phyloP scores from a whole-genome alignment of 1,284 basidiomycete species.

The Pterulicium gracile region DNA sequence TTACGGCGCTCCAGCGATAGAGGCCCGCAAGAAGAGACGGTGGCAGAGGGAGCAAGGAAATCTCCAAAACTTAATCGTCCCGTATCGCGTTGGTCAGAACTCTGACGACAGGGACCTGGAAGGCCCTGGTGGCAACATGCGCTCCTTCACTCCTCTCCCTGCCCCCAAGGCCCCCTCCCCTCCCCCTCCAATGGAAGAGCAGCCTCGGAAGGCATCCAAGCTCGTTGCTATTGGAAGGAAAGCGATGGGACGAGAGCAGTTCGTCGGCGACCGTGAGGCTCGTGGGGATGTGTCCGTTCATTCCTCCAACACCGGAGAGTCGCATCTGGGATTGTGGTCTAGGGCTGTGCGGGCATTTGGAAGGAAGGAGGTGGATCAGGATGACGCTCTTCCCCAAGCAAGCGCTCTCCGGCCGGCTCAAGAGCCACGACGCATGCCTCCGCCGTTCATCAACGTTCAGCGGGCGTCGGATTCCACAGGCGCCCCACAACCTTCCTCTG shows the following conservation, averaged over 20 bases:
- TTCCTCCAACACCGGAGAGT: slow-evolving; percentile 11
- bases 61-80: slow-evolving; percentile 14
- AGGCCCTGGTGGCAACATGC: slow-evolving; percentile 16
- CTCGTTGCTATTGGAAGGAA: slow-evolving; percentile 34
- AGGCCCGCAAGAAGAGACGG: slow-evolving; percentile 34
- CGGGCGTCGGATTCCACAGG: background rate
- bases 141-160: slow-evolving; percentile 40
- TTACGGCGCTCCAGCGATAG: slow-evolving; percentile 35
- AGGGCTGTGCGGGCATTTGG: slow-evolving; percentile 12
- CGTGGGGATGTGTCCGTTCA: slow-evolving; percentile 11
- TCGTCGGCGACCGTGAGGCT: slow-evolving; percentile 17
- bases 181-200: slow-evolving; percentile 8
- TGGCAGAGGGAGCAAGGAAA: slow-evolving; percentile 40
- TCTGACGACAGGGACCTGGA: background rate
- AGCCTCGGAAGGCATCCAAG: slow-evolving; percentile 30
- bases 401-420: no score
- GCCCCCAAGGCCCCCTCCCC: slow-evolving; percentile 26
- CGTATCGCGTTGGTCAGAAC: slow-evolving; percentile 1
- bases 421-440: background rate
- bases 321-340: slow-evolving; percentile 22
- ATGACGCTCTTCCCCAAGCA: background rate
- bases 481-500: background rate
- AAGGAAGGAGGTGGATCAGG: background rate
- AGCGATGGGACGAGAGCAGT: slow-evolving; percentile 20
- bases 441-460: background rate